Evolutionary conservation across 768 basidiomycete species (phyloP), one percentile per base, ranked within the genome.

Genomic region (Leccinum subtestaceum): DNA sequence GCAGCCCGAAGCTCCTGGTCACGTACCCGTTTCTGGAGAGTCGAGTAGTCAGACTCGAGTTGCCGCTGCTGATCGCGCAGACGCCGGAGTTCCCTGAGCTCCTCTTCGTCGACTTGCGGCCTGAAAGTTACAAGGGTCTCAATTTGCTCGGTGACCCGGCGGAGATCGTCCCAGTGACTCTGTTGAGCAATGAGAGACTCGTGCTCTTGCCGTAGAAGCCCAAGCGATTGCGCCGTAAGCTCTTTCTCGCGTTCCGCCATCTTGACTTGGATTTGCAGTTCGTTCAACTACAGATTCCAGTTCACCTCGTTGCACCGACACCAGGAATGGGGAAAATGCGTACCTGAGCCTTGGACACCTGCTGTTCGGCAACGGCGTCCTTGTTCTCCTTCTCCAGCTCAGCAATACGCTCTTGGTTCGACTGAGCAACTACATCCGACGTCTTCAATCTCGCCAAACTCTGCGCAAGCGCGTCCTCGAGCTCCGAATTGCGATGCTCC

Each of bases 141-240:
- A 31, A 94, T 83, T 71, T 93, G 88, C 65, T 91, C 88, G 3
- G 85, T 79, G 2, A 86, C 81, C 50, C 81, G 83, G 27, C 79
- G 86, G 21, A 93, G 78, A 47, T 86, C 83, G n/a, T 90, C 88
- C 91, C 89, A 92, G 55, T 89, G 84, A n/a, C 71, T 77, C 66
- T 89, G 86, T 63, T 93, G 88, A 25, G 81, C 75, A 1, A 77
- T 50, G 17, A 89, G 74, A 25, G 79, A 75, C 46, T 89, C 84
- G 57, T 85, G 78, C 56, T 89, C 85, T 67, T 77, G 80, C 66
- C 83, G 85, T 36, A 91, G 78, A 17, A 73, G 63, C 43, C 74
- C 71, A 17, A 88, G 74, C 23, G 82, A 77, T 53, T 84, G 80
- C 4, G 75, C 63, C 0, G 83, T 76, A 13, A 80, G 70, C 9